Percentiles rank a stretch among this genome's conserved stretches.
These are phyloP conservation scores for Spathaspora arborariae DNA, from an alignment of 805 yeast genomes.

Conservation along the genomic window DNA sequence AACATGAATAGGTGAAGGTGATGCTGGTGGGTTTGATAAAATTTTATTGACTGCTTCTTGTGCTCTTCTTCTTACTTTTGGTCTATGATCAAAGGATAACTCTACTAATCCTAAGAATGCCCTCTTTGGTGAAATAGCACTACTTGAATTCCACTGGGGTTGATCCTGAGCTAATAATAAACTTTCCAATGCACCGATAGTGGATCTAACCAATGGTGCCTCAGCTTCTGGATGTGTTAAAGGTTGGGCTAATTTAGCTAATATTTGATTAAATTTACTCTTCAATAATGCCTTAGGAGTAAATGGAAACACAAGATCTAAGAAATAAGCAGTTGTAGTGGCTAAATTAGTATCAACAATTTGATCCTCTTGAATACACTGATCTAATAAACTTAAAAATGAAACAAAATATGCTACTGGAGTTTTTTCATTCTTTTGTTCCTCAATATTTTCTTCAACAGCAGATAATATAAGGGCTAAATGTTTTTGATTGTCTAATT, in stretches of 20 bases:
- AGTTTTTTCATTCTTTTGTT: constrained; percentile 55
- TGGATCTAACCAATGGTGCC: constrained; percentile 78
- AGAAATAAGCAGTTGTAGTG: constrained; percentile 70
- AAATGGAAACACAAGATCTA: constrained; percentile 75
- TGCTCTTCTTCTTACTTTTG: constrained; percentile 94
- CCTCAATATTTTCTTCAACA: constrained; percentile 82
- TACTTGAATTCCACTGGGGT: constrained; percentile 63
- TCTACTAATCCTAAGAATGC: constrained; percentile 77
- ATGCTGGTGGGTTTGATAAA: constrained; percentile 64
- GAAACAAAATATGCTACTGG: constrained; percentile 86
- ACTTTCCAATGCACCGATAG: constrained; percentile 81
- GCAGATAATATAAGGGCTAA: constrained; percentile 81
- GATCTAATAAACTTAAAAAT: constrained; percentile 76
- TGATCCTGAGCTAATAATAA: constrained; percentile 76
- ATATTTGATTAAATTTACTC: constrained; percentile 71
- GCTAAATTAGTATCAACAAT: constrained; percentile 65
- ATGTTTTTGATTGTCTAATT: constrained; percentile 81
- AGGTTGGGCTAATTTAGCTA: constrained; percentile 77
- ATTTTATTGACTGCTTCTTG: constrained; percentile 77
- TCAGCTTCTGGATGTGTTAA: constrained; percentile 65
- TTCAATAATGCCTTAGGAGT: constrained; percentile 67
- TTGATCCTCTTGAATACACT: constrained; percentile 48
- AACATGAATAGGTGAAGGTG: constrained; percentile 75
- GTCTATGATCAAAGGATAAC: constrained; percentile 81
- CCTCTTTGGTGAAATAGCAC: constrained; percentile 70